Evolutionary conservation across 2,329 filamentous ascomycete genomes (phyloP), one percentile per base, ranked within the genome.

Genomic region (Colletotrichum sp.): DNA sequence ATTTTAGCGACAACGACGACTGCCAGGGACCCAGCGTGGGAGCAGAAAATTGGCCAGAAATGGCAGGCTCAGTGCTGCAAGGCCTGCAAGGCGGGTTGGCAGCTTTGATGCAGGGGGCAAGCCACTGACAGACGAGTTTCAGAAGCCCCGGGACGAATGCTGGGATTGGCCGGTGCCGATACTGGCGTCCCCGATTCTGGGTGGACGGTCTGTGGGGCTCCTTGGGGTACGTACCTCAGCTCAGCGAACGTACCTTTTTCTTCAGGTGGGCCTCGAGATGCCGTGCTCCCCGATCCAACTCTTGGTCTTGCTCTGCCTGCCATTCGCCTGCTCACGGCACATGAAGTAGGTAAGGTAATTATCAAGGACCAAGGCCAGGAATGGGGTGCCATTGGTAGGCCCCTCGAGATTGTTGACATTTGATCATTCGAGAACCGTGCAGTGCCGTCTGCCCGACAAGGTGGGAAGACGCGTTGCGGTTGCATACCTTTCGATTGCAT

Each of bases 101-200:
- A 71, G 74, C 34, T 76, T 74, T 74, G 70, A 76, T 74, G 74
- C 74, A 76, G 74, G 74, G 74, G 74, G 60, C 57, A 76, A 76
- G 74, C 74, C 74, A 74, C 70, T 69, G 64, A 66, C 70, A 74
- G 63, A 28, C 74, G 74, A 74, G 71, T 76, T 76, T 73, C 74
- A 76, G 64, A 74, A 52, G 44, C 62, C 70, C 48, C 74, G 70
- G 65, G 71, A 65, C 70, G 59, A 65, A 24, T 69, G 65, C 59
- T 76, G 71, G 71, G 74, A 76, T 74, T 76, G 70, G 74, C 48
- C 48, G 18, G 74, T 69, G 32, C 48, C 59, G 65, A 65, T 52
- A 39, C 44, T 65, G 74, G 64, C 44, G 74, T 68, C 70, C 63
- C 63, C 32, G 44, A 72, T 72, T 68, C 63, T 72, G 44, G 70